Conservation (phyloP, 495 filamentous ascomycete genomes). For the Talaromyces thailandensis region DNA sequence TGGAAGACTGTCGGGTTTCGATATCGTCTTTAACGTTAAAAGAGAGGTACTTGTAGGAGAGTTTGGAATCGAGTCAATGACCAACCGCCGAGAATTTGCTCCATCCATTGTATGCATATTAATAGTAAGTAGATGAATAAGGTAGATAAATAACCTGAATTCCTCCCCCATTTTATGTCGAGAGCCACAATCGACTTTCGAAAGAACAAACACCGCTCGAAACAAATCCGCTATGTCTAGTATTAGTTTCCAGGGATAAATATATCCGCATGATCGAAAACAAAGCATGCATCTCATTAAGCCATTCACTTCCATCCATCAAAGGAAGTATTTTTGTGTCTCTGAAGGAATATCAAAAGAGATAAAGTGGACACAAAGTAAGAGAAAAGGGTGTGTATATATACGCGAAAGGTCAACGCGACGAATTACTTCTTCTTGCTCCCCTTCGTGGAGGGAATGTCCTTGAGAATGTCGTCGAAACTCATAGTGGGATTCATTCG, state of each 20-base stretch:
- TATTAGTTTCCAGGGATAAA: slow-evolving; percentile 3
- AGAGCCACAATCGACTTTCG: background rate
- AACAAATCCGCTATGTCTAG: background rate
- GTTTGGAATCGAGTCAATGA: background rate
- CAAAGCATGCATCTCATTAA: background rate
- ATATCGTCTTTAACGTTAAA: slow-evolving; percentile 25
- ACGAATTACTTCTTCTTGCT: slow-evolving; percentile 31
- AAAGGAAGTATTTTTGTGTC: background rate
- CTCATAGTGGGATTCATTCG: slow-evolving; percentile 43
- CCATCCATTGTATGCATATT: background rate
- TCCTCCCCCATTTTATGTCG: background rate
- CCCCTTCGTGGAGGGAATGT: slow-evolving; percentile 28
- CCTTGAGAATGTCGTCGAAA: slow-evolving; percentile 43
- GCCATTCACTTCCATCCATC: slow-evolving; percentile 10
- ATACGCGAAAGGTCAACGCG: background rate
- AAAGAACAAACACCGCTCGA: background rate
- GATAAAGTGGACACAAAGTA: background rate
- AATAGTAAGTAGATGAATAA: background rate
- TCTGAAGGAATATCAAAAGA: slow-evolving; percentile 1
- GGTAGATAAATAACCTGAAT: background rate
- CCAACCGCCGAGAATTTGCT: background rate
- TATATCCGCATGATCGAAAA: background rate
- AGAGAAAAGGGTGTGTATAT: slow-evolving; percentile 11
- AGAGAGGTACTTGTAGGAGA: background rate
- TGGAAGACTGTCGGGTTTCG: slow-evolving; percentile 45